A percentile compares a stretch with the other conserved stretches of the same genome.
Evolutionary conservation across 2,329 filamentous ascomycete genomes (phyloP).

Genomic region (Fusarium luffae): DNA sequence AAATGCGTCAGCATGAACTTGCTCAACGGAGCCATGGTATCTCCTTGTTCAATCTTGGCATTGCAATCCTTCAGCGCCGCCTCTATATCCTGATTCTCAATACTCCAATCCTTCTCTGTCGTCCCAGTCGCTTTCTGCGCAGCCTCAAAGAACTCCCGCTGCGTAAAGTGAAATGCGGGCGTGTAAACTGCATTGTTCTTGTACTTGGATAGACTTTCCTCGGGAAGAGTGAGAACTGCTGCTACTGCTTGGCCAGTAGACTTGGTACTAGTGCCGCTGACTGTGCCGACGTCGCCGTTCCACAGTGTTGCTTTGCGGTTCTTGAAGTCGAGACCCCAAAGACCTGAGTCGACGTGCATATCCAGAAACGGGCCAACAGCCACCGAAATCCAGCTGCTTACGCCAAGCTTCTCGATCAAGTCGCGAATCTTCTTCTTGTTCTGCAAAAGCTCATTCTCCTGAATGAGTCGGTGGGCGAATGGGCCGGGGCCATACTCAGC

Average conservation of each 20-base stretch:
- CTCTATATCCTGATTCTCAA: conserved; percentile 1
- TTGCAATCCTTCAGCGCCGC: conserved; percentile 9
- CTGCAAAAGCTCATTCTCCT: conserved; percentile 18
- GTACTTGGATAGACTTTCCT: not conserved
- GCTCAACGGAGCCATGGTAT: not conserved
- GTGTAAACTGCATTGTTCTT: conserved; percentile 22
- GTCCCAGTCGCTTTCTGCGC: conserved; percentile 9
- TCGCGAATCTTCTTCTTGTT: conserved; percentile 20
- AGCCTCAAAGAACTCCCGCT: conserved; percentile 18
- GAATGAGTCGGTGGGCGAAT: conserved; percentile 2
- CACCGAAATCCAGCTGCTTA: conserved; percentile 26
- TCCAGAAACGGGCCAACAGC: conserved; percentile 20
- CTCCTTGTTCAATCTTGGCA: conserved; percentile 1
- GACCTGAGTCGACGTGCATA: conserved; percentile 6
- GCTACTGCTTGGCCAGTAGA: conserved; percentile 13
- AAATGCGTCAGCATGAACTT: conserved; percentile 33
- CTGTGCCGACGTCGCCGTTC: not conserved
- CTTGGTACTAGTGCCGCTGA: not conserved
- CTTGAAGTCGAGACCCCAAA: conserved; percentile 19
- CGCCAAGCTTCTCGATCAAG: conserved; percentile 17
- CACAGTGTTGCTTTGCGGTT: conserved; percentile 17
- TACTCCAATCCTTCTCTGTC: conserved; percentile 11
- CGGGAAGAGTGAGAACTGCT: conserved; percentile 1
- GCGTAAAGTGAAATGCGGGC: not conserved
- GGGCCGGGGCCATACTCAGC: conserved; percentile 29